Evolutionary conservation across 352 stramenopile species (phyloP).

Genomic region (Phytophthora macrochlamydospora): DNA sequence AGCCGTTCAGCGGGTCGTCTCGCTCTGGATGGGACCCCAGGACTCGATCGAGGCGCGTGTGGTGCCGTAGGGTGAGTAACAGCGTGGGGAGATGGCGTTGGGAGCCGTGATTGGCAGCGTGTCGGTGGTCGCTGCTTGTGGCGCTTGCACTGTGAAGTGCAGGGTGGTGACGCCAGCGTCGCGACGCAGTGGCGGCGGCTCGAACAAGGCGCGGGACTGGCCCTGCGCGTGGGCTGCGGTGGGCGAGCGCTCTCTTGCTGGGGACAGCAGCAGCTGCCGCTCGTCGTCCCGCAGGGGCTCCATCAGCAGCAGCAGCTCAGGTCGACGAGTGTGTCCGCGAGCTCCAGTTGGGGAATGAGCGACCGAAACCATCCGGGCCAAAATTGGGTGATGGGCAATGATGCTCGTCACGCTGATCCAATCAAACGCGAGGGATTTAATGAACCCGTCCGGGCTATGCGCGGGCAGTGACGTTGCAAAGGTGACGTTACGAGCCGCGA

Average conservation of each 20-base stretch:
- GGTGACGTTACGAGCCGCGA: neutral
- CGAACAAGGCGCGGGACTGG: slow-evolving; percentile 60
- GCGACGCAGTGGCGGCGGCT: slow-evolving; percentile 66
- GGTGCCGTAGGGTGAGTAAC: slow-evolving; percentile 26
- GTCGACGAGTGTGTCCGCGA: neutral
- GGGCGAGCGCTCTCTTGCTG: slow-evolving; percentile 15
- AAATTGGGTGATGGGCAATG: neutral
- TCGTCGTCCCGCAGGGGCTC: slow-evolving; percentile 31
- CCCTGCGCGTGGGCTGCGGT: slow-evolving; percentile 11
- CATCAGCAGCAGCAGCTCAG: slow-evolving; percentile 10
- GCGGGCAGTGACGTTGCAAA: neutral
- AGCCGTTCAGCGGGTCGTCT: slow-evolving; percentile 25
- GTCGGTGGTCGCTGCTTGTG: slow-evolving; percentile 21
- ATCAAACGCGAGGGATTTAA: neutral
- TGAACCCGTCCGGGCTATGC: neutral
- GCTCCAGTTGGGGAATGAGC: neutral
- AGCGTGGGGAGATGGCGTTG: slow-evolving; percentile 22
- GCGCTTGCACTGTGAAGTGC: slow-evolving; percentile 43
- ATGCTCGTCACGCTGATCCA: neutral
- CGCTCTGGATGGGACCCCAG: slow-evolving; percentile 17
- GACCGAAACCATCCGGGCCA: neutral
- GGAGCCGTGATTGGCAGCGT: slow-evolving; percentile 21
- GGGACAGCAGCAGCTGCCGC: slow-evolving; percentile 22
- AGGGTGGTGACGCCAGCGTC: slow-evolving; percentile 55
- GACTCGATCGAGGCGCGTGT: slow-evolving; percentile 18